These are phyloP conservation scores for Solanum okadae DNA, from an alignment of 257 asterid genomes.

Conservation along the genomic window DNA sequence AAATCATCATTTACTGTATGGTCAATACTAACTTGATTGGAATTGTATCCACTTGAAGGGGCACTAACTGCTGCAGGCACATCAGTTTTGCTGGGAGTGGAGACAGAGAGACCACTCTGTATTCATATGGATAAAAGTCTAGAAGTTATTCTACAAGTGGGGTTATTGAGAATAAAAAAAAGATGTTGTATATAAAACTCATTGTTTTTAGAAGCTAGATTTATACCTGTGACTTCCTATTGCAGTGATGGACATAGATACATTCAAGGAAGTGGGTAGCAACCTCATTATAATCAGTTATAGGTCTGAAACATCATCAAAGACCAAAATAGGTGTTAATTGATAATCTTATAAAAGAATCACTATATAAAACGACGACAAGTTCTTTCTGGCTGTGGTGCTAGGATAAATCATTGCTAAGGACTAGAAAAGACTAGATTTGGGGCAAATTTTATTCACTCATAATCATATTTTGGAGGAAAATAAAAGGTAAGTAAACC, in stretches of 20 bases:
- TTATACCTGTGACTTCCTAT: slow-evolving; percentile 41
- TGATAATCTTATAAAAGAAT: background rate
- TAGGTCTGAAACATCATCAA: slow-evolving; percentile 40
- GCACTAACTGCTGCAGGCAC: slow-evolving; percentile 11
- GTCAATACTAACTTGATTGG: slow-evolving; percentile 44
- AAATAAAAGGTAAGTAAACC: background rate
- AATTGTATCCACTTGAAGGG: slow-evolving; percentile 18
- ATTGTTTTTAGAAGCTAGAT: background rate
- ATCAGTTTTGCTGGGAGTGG: slow-evolving; percentile 12
- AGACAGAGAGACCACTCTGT: slow-evolving; percentile 29
- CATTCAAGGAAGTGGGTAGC: slow-evolving; percentile 75
- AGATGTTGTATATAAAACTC: background rate
- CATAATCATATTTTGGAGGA: background rate
- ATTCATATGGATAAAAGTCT: slow-evolving; percentile 2
- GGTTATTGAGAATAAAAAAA: background rate
- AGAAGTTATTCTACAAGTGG: background rate
- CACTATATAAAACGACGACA: background rate
- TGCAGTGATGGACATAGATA: slow-evolving; percentile 44
- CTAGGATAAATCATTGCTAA: background rate
- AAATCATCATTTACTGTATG: background rate
- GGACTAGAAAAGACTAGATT: background rate
- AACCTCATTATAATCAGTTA: slow-evolving; percentile 62
- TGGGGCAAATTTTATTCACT: background rate
- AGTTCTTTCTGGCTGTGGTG: background rate
- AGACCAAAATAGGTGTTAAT: background rate